These are phyloP conservation scores for Pascua sp. DNA, from an alignment of 1,284 basidiomycete genomes.

Conservation along the genomic window DNA sequence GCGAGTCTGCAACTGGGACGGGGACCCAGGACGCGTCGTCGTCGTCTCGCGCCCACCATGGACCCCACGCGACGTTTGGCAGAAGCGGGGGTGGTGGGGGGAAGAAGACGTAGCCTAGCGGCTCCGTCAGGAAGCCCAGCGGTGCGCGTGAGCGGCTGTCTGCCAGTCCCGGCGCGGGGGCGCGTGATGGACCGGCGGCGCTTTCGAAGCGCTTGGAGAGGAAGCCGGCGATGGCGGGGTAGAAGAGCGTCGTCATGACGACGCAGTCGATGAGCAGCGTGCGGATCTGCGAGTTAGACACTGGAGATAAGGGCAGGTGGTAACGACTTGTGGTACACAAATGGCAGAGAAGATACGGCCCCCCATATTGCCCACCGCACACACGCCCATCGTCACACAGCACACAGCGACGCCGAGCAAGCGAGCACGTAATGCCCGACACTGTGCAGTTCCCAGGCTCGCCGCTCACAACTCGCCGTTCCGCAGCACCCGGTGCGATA, in stretches of 20 bases:
- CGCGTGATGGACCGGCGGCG: background rate
- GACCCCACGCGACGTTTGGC: conserved; percentile 34
- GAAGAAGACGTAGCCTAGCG: conserved; percentile 15
- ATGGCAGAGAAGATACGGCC: background rate
- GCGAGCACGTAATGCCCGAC: too few species aligned
- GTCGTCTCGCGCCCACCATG: conserved; percentile 36
- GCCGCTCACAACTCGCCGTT: too few species aligned
- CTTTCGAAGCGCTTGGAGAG: conserved; percentile 51
- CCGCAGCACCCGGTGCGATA: too few species aligned
- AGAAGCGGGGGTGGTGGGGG: conserved; percentile 42
- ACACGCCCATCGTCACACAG: too few species aligned
- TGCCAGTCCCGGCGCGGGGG: background rate
- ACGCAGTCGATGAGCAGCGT: conserved; percentile 88
- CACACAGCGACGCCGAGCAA: too few species aligned
- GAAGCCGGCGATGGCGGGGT: conserved; percentile 82
- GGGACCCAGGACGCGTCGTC: conserved; percentile 16
- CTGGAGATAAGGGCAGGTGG: background rate
- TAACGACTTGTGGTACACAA: background rate
- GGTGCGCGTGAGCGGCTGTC: background rate
- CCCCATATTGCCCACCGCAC: background rate
- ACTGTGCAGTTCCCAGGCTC: too few species aligned
- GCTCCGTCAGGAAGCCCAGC: conserved; percentile 4
- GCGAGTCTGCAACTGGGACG: background rate
- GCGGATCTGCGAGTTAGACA: conserved; percentile 71
- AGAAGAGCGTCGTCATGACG: conserved; percentile 93